These are phyloP conservation scores for Trametes sanguinea DNA, from an alignment of 768 basidiomycete genomes.

Conservation along the genomic window DNA sequence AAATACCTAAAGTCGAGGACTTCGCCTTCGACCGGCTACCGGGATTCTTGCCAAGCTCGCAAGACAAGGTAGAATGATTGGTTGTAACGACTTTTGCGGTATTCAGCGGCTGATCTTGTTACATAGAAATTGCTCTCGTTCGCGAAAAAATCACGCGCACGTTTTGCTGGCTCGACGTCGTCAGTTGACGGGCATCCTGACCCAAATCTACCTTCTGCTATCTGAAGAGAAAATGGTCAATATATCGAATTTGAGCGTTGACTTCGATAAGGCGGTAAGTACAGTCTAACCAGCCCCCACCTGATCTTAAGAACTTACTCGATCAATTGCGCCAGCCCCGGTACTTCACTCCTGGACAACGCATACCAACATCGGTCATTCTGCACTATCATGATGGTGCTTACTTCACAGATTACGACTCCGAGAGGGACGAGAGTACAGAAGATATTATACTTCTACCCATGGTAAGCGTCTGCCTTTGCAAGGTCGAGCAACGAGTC, in stretches of 20 bases:
- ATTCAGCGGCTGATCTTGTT: background rate
- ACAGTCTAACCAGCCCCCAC: background rate
- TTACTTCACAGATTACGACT: constrained; percentile 65
- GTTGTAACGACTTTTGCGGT: background rate
- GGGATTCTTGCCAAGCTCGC: constrained; percentile 76
- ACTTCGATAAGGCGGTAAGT: constrained; percentile 62
- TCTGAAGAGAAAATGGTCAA: constrained; percentile 73
- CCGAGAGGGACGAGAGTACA: constrained; percentile 43
- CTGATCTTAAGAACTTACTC: too few species aligned
- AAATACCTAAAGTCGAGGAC: constrained; percentile 73
- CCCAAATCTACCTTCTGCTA: constrained; percentile 86
- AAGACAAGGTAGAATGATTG: constrained; percentile 55
- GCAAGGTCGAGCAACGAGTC: background rate
- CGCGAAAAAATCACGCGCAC: constrained; percentile 31
- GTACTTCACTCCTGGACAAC: constrained; percentile 74
- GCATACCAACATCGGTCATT: constrained; percentile 70
- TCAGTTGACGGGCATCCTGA: constrained; percentile 81
- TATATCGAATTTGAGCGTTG: constrained; percentile 55
- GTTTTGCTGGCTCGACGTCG: constrained; percentile 87
- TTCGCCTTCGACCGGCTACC: constrained; percentile 83
- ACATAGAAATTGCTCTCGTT: background rate
- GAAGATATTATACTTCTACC: constrained; percentile 71
- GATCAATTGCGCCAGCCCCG: constrained; percentile 5
- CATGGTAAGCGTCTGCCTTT: constrained; percentile 40
- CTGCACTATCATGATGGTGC: constrained; percentile 66